phyloP scores from a whole-genome alignment of 345 rosid genomes.

The Citrus mangshanensis region DNA sequence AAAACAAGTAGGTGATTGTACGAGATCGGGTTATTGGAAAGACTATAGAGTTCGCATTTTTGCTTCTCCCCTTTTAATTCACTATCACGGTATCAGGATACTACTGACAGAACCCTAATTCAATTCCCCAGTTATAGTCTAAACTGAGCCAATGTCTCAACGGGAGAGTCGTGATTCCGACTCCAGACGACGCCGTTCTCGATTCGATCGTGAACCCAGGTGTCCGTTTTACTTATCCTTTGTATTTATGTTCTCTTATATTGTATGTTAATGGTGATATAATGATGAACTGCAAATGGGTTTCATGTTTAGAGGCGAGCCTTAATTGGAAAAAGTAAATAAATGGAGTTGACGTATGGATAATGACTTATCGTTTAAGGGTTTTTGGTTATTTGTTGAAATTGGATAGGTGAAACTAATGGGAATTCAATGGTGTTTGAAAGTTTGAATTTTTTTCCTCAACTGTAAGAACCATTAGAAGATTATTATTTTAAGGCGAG shows the following conservation, averaged over 20 bases:
- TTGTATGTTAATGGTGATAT: neutral
- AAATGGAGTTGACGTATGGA: neutral
- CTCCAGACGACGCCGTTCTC: constrained; percentile 46
- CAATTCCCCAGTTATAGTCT: neutral
- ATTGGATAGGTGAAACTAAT: neutral
- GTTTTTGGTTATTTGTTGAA: neutral
- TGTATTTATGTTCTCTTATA: neutral
- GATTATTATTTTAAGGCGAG: neutral
- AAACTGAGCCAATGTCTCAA: constrained; percentile 39
- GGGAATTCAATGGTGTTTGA: neutral
- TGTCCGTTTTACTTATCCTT: constrained; percentile 8
- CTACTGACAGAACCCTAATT: neutral
- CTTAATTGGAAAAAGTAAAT: neutral
- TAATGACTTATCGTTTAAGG: neutral
- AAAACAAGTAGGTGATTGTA: too few species aligned
- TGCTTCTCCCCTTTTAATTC: neutral
- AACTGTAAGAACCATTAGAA: neutral
- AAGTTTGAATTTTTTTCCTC: neutral
- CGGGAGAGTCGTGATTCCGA: constrained; percentile 55
- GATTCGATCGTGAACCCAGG: constrained; percentile 61
- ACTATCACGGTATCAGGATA: neutral
- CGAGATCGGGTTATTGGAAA: too few species aligned
- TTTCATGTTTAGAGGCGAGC: neutral
- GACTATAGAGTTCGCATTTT: too few species aligned
- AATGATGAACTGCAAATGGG: neutral